Evolutionary conservation across 441 rosid species (phyloP), one percentile per base, ranked within the genome.

Genomic region (Arabidopsis lyrata): DNA sequence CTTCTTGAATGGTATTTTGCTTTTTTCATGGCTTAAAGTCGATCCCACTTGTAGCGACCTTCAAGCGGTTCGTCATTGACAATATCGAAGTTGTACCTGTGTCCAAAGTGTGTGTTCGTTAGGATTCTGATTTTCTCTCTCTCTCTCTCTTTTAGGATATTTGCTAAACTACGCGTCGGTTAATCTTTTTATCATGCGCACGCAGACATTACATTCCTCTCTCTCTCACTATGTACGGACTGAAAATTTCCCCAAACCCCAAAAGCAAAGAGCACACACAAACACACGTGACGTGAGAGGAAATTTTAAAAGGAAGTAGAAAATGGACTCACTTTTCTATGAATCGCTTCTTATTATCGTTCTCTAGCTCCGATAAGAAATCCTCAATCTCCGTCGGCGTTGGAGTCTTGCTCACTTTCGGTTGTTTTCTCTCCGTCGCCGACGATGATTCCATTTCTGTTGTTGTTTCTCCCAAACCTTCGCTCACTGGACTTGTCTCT

Each of bases 41-140:
- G 85, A 82, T 83, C 75, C 98, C 98, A 93, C 84, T 83, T 76
- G 89, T 86, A 93, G 8, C 92, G 91, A 73, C 98, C 98, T 71
- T 88, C 78, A 11, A 93, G 80, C 27, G 98, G 92, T 80, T 60
- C 70, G 56, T 93, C 98, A 78, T 86, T 88, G 72, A 57, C 88
- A 52, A 88, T 63, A 72, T 90, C 94, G 75, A 74, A 90, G 68
- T 90, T 88, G 86, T 93, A 93, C 94, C 98, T 93, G 80, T 44
- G 49, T 41, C 34, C 31, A 42, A 44, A 53, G 42, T 66, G 54
- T 48, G 32, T 41, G 70, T 68, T 68, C 49, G 75, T 78, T 82
- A 65, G 86, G 58, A 65, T 85, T 88, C 83, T 63, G 41, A 27
- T 24, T 12, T 39, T 63, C 31, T 45, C 32, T 29, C 20, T 55